Evolutionary conservation across 345 rosid genomes (phyloP).

Genomic region (Eucalyptus erythrocorys): DNA sequence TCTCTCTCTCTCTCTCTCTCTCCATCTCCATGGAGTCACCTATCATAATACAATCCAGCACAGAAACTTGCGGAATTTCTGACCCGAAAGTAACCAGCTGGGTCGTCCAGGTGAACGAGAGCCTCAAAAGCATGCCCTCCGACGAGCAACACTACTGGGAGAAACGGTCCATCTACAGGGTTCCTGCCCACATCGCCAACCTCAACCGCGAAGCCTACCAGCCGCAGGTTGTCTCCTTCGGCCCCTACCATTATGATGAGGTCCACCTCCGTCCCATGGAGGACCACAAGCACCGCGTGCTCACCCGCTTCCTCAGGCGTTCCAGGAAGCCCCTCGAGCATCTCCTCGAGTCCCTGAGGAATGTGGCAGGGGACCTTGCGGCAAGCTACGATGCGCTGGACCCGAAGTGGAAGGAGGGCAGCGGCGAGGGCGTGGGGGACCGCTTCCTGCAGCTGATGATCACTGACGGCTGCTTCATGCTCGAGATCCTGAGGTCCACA

Average conservation of each 20-base stretch:
- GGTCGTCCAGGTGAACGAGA: neutral
- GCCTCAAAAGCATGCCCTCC: neutral
- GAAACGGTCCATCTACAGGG: constrained; percentile 25
- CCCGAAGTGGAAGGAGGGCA: neutral
- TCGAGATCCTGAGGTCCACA: constrained; percentile 16
- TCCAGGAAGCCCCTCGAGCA: too few species aligned
- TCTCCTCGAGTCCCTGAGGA: too few species aligned
- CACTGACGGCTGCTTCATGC: constrained; percentile 42
- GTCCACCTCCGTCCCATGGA: neutral
- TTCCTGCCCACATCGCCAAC: constrained; percentile 10
- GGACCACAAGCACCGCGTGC: neutral
- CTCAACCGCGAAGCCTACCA: constrained; percentile 16
- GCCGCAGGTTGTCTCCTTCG: neutral
- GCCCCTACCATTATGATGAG: constrained; percentile 1
- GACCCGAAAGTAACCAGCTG: too few species aligned
- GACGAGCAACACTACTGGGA: constrained; percentile 7
- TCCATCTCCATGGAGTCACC: too few species aligned
- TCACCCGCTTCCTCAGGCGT: neutral
- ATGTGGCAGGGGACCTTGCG: too few species aligned
- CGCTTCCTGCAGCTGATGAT: constrained; percentile 29
- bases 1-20: neutral
- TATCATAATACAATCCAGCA: too few species aligned
- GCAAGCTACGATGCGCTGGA: too few species aligned
- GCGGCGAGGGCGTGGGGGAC: neutral
- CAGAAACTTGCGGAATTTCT: too few species aligned